phyloP scores from a whole-genome alignment of 768 basidiomycete genomes.

The Candolleomyces eurysporus region DNA sequence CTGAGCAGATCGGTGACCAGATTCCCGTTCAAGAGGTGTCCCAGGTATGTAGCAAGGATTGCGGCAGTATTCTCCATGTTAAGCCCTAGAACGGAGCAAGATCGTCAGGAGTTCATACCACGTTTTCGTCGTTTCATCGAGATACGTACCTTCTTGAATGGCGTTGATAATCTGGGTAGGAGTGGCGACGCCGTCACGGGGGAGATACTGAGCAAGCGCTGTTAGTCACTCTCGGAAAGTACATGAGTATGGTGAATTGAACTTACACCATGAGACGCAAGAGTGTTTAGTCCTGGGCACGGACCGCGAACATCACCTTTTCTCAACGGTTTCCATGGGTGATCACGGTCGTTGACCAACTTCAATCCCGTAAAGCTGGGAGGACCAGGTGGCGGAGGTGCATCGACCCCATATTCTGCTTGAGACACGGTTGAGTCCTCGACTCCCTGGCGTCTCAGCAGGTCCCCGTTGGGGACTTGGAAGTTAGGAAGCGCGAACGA shows the following conservation, averaged over 20 bases:
- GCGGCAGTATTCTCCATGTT: conserved; percentile 15
- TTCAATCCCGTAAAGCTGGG: conserved; percentile 9
- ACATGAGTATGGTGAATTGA: background rate
- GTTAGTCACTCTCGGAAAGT: background rate
- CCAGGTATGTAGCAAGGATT: conserved; percentile 13
- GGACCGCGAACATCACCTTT: no score
- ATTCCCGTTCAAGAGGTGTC: conserved; percentile 16
- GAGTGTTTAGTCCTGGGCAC: conserved; percentile 1
- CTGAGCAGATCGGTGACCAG: conserved; percentile 15
- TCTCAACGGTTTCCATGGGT: conserved; percentile 18
- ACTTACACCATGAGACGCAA: conserved; percentile 19
- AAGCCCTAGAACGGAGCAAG: conserved; percentile 8
- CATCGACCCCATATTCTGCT: background rate
- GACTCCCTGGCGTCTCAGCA: no score
- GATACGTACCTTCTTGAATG: conserved; percentile 11
- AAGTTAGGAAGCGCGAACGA: no score
- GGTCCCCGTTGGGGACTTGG: no score
- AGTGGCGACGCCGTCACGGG: conserved; percentile 2
- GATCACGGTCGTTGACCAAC: conserved; percentile 11
- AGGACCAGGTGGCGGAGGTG: conserved; percentile 6
- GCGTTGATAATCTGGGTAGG: no score
- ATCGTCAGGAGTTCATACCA: background rate
- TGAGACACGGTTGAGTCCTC: no score
- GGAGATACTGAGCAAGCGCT: conserved; percentile 9
- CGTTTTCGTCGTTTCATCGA: no score